Base-by-base conservation (phyloP, 345 rosid genomes). In the Hibiscus tridactylites region DNA sequence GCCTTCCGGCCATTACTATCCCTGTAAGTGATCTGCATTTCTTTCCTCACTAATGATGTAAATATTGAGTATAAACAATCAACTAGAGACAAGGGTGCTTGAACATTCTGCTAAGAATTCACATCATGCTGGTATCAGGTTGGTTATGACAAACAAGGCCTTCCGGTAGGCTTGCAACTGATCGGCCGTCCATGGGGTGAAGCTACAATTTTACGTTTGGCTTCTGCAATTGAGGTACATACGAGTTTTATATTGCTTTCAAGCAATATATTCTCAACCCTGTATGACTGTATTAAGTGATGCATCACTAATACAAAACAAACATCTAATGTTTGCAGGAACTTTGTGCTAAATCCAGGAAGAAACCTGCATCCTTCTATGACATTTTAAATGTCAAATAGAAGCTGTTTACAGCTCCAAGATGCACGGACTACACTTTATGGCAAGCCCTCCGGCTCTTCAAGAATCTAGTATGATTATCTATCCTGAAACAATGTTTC, bases 151-250 rank as follows among this genome's bases (percentile, higher is more conserved):
- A 90, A 88, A 78, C 84, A 87, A 78, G 96, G 96, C 67, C 94
- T 90, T 73, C 96, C 96, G 1, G 86, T 92, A 33, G 97, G 97
- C 68, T 72, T 92, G 75, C 96, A 92, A 68, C 81, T 88, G 54
- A 87, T 92, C 29, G 91, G 96, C 29, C 86, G 86, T 9, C 96
- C 97, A 50, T 90, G 96, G 97, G 90, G 84, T 9, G 97, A 92
- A 81, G 96, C 94, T 68, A 82, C 94, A 44, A 47, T 90, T 61
- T 76, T 92, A 63, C 87, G 79, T 65, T 79, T 92, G 70, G 94
- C 96, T 72, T 77, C 85, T 71, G 92, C 91, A 29, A 68, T 90
- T 6, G 96, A 87, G 94, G 97, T 89, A 76, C 68, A 9, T 15
- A 19, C 13, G 24, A 57, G 21, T 19, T 21, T 57, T 42, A 24